Evolutionary conservation across 139 green algal species (phyloP), one percentile per base, ranked within the genome.

Genomic region (Micromonas commoda): DNA sequence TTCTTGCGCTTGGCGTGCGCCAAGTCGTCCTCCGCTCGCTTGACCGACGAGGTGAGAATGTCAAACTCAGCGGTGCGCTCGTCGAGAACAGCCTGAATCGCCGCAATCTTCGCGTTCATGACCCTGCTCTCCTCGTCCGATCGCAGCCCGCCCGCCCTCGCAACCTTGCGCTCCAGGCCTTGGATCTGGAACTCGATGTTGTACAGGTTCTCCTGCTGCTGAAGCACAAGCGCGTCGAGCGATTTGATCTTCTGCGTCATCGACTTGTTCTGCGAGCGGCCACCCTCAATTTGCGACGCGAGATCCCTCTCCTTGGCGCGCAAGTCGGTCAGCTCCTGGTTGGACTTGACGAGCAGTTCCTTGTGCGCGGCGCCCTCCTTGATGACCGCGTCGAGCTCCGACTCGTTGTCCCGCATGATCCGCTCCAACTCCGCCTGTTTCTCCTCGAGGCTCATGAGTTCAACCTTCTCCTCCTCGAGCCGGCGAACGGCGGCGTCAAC

Each of bases 191-290:
- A 95, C 78, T 95, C 88, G 16, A 90, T 88, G 29, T 87, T 89
- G 80, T 97, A 97, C 73, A 94, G 82, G 78, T 94, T 80, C 88
- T 97, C 91, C 80, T 92, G 85, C 85, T 95, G 91, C 60, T 85
- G 82, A 53, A 88, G 76, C 29, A 92, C 83, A 81, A 90, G 81
- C 74, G 31, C 73, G 65, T 84, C 79, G 2, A 84, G 79, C 64
- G 38, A 13, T 5, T 9, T 39, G 52, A 84, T 77, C 37, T 78
- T 80, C 13, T 29, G 31, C 23, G 39, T 64, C 72, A 96, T 75
- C 82, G 94, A 94, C 45, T 86, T 88, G 82, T 88, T 89, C 86
- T 96, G 89, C 32, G 82, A 78, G 80, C 90, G 73, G 0, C 84
- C 84, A 24, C 90, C 90, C 1, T 77, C 85, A 75, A 94, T 91